These are phyloP conservation scores for Aquanectria penicillioides DNA, from an alignment of 2,329 filamentous ascomycete genomes.

Conservation along the genomic window DNA sequence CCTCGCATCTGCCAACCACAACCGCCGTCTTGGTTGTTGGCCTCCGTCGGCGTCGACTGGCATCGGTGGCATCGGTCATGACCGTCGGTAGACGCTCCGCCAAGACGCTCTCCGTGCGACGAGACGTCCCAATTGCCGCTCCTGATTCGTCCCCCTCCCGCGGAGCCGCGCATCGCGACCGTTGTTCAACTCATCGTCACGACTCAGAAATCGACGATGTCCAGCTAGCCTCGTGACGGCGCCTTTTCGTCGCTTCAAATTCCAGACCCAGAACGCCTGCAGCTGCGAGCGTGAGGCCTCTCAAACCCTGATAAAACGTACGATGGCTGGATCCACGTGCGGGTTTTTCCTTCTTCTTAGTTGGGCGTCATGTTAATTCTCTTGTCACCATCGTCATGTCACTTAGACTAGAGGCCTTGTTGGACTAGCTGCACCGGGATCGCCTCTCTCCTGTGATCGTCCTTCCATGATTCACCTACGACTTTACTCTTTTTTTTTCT, in stretches of 20 bases:
- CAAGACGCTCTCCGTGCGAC: not conserved
- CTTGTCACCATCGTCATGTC: too few relatives aligned
- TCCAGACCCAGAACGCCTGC: not conserved
- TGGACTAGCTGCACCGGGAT: not conserved
- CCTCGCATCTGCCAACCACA: not conserved
- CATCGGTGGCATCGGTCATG: slow-evolving; percentile 4
- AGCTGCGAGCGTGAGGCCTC: slow-evolving; percentile 5
- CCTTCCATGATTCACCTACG: too few relatives aligned
- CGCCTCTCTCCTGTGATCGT: not conserved
- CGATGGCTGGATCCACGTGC: slow-evolving; percentile 4
- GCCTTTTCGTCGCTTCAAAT: not conserved
- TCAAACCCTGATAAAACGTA: slow-evolving; percentile 1
- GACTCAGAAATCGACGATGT: not conserved
- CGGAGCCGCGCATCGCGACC: slow-evolving; percentile 7
- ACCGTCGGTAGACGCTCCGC: slow-evolving; percentile 2
- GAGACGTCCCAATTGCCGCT: not conserved
- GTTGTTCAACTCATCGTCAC: not conserved
- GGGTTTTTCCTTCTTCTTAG: too few relatives aligned
- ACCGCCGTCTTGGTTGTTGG: too few relatives aligned
- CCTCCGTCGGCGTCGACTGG: not conserved
- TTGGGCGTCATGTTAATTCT: too few relatives aligned
- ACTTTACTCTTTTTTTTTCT: not conserved
- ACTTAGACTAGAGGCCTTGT: too few relatives aligned
- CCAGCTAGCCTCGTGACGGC: not conserved
- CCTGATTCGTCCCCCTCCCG: slow-evolving; percentile 8